Evolutionary conservation across 202 grass and related monocot genomes (phyloP).

Genomic region (Carex arenaria): DNA sequence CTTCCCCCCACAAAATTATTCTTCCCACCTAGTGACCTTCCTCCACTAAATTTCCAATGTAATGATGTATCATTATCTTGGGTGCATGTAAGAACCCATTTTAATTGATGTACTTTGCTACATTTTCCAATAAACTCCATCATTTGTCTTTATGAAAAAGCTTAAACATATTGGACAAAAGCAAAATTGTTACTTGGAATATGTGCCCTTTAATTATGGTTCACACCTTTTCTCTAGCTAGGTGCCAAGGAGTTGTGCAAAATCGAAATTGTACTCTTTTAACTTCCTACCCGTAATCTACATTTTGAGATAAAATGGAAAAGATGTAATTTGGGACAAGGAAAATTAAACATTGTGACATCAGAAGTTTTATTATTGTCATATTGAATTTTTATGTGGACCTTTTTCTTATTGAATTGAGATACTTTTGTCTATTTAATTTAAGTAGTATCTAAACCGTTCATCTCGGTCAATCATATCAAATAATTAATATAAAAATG

Average conservation of each 20-base stretch:
- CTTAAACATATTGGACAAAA: background rate
- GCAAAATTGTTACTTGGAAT: background rate
- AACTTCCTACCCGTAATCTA: too few relatives aligned
- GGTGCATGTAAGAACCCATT: background rate
- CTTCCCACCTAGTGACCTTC: background rate
- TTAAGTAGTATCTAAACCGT: too few relatives aligned
- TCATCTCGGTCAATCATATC: too few relatives aligned
- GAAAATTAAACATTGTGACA: too few relatives aligned
- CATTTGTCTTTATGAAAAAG: background rate
- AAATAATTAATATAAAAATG: too few relatives aligned
- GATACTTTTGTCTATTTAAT: background rate
- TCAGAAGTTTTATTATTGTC: background rate
- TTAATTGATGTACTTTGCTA: background rate
- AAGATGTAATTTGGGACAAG: too few relatives aligned
- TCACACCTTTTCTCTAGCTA: background rate
- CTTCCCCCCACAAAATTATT: too few relatives aligned
- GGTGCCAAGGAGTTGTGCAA: background rate
- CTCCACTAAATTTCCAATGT: background rate
- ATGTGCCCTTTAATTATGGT: background rate
- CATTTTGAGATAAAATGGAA: too few relatives aligned
- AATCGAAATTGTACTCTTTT: background rate
- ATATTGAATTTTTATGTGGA: background rate
- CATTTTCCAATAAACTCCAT: background rate
- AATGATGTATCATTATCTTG: background rate
- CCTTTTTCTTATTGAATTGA: background rate